Evolutionary conservation across 805 yeast species (phyloP).

Genomic region (Lachancea thermotolerans): DNA sequence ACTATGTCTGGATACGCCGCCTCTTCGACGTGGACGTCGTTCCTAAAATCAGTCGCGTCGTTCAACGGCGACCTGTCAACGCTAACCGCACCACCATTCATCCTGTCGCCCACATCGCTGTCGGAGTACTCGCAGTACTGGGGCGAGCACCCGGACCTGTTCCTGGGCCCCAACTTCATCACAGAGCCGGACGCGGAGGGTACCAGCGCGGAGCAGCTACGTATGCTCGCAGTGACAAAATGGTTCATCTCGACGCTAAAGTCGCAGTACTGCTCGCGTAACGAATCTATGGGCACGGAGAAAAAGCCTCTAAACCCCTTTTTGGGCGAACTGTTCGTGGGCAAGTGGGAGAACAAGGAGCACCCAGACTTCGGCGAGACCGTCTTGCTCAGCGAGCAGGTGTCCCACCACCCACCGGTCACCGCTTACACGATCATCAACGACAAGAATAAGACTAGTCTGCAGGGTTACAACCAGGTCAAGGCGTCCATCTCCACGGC

Average conservation of each 20-base stretch:
- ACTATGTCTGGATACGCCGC: constrained; percentile 32
- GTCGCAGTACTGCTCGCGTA: constrained; percentile 90
- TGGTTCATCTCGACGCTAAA: constrained; percentile 91
- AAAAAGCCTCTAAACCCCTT: constrained; percentile 97
- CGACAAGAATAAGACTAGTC: constrained; percentile 55
- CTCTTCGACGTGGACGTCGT: constrained; percentile 79
- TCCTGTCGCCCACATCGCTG: constrained; percentile 81
- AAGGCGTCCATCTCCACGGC: constrained; percentile 76
- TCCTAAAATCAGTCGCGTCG: constrained; percentile 82
- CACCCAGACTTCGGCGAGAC: constrained; percentile 65
- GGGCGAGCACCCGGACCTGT: constrained; percentile 86
- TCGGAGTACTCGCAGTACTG: constrained; percentile 92
- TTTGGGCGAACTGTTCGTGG: constrained; percentile 88
- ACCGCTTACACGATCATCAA: constrained; percentile 86
- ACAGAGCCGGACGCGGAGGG: constrained; percentile 35
- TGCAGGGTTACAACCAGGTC: constrained; percentile 88
- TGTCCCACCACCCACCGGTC: constrained; percentile 94
- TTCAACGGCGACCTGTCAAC: constrained; percentile 92
- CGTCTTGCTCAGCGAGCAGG: constrained; percentile 80
- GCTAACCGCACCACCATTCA: constrained; percentile 95
- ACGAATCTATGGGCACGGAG: constrained; percentile 88
- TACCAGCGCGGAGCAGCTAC: constrained; percentile 37
- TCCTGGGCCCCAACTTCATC: constrained; percentile 60
- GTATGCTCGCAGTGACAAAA: constrained; percentile 74
- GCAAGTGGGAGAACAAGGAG: constrained; percentile 66